These are phyloP conservation scores for Bipolaris bicolor DNA, from an alignment of 2,329 filamentous ascomycete species.

Conservation along the genomic window DNA sequence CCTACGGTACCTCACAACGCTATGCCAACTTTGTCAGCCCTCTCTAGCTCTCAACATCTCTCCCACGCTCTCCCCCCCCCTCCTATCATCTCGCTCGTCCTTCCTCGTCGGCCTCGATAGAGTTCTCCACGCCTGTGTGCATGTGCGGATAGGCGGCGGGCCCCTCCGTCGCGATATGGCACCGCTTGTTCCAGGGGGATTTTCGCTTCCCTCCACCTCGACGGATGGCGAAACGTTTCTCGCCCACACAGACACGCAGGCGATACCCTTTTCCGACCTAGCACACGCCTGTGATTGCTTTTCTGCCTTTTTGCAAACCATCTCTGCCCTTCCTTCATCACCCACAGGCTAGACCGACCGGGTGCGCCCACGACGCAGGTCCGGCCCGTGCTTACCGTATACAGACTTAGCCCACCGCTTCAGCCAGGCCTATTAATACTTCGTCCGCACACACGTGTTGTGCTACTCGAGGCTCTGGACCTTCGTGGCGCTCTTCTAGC, in stretches of 20 bases:
- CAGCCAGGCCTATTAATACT: not conserved
- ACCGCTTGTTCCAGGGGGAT: conserved; percentile 5
- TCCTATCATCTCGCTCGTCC: not conserved
- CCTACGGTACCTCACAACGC: too few relatives aligned
- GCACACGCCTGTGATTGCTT: not conserved
- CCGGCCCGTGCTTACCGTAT: not conserved
- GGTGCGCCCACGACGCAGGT: not conserved
- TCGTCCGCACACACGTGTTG: not conserved
- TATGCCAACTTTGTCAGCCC: too few relatives aligned
- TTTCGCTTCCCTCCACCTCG: not conserved
- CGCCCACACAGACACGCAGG: conserved; percentile 10
- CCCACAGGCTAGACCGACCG: conserved; percentile 9
- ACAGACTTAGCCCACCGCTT: not conserved
- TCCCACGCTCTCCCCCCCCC: not conserved
- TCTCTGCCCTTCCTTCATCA: not conserved
- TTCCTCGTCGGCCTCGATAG: not conserved
- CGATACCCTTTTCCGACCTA: conserved; percentile 10
- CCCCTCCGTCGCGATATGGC: not conserved
- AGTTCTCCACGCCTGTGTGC: not conserved
- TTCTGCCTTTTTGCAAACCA: not conserved
- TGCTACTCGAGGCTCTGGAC: not conserved
- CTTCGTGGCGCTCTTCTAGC: not conserved
- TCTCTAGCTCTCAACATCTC: too few relatives aligned
- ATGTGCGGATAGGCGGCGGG: not conserved
- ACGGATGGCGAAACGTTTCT: conserved; percentile 18